These are phyloP conservation scores for Epichloe amarillans DNA, from an alignment of 2,329 filamentous ascomycete genomes.

Conservation along the genomic window DNA sequence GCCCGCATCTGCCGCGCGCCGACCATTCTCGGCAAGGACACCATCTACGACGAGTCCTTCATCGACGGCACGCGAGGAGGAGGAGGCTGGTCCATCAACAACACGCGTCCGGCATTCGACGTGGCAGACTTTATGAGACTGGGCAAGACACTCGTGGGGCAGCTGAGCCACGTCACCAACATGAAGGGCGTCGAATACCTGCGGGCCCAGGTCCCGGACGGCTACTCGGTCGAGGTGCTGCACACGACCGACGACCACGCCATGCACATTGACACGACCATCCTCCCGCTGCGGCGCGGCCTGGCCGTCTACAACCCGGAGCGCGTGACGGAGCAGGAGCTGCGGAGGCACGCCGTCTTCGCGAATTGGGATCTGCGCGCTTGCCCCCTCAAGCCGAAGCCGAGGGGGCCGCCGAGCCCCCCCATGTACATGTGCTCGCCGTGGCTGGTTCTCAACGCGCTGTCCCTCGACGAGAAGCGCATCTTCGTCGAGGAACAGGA, in stretches of 20 bases:
- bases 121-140: slow-evolving; percentile 22
- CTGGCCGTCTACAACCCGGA: slow-evolving; percentile 16
- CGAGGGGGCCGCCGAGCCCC: slow-evolving; percentile 5
- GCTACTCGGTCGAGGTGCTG: slow-evolving; percentile 17
- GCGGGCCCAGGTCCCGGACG: slow-evolving; percentile 10
- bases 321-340: slow-evolving; percentile 11
- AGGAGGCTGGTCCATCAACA: slow-evolving; percentile 19
- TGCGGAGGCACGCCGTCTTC: slow-evolving; percentile 14
- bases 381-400: slow-evolving; percentile 11
- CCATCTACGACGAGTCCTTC: slow-evolving; percentile 10
- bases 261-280: slow-evolving; percentile 21
- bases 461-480: slow-evolving; percentile 13
- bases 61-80: neutral
- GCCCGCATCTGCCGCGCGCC: slow-evolving; percentile 7
- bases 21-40: slow-evolving; percentile 8
- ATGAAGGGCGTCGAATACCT: slow-evolving; percentile 18
- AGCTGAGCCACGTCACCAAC: slow-evolving; percentile 21
- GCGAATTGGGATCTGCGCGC: slow-evolving; percentile 15
- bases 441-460: slow-evolving; percentile 16
- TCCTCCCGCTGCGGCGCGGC: slow-evolving; percentile 16
- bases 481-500: slow-evolving; percentile 16
- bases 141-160: slow-evolving; percentile 17
- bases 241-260: slow-evolving; percentile 13
- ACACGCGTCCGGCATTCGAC: slow-evolving; percentile 20
- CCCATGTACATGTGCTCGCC: slow-evolving; percentile 15